Evolutionary conservation across 768 basidiomycete species (phyloP).

Genomic region (Termitomyces sp.): DNA sequence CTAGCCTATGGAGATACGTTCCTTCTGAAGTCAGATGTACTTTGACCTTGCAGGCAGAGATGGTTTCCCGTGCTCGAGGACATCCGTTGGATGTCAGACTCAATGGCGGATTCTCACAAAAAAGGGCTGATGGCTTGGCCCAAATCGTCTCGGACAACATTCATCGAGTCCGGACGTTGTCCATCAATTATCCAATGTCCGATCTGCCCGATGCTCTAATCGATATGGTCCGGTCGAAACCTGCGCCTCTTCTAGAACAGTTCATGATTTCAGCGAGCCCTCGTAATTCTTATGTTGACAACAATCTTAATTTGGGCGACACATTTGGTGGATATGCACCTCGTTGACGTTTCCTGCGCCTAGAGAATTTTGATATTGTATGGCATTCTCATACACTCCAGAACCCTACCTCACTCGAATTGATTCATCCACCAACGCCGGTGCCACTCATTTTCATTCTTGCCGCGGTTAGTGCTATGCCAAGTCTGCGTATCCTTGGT

Average conservation of each 20-base stretch:
- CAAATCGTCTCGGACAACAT: background rate
- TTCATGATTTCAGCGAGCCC: background rate
- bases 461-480: background rate
- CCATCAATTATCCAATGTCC: background rate
- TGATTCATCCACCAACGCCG: background rate
- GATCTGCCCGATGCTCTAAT: background rate
- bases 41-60: background rate
- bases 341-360: background rate
- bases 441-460: background rate
- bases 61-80: background rate
- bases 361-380: background rate
- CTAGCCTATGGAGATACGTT: background rate
- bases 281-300: background rate
- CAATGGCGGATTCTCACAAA: background rate
- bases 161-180: background rate
- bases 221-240: background rate
- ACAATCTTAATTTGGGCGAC: too few relatives aligned
- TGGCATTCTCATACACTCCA: background rate
- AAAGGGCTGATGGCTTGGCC: background rate
- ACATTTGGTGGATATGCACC: background rate
- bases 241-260: background rate
- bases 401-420: background rate
- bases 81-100: background rate
- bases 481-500: background rate
- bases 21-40: background rate